Evolutionary conservation across 2,329 filamentous ascomycete genomes (phyloP), one percentile per base, ranked within the genome.

Genomic region (Fulvia fulva): DNA sequence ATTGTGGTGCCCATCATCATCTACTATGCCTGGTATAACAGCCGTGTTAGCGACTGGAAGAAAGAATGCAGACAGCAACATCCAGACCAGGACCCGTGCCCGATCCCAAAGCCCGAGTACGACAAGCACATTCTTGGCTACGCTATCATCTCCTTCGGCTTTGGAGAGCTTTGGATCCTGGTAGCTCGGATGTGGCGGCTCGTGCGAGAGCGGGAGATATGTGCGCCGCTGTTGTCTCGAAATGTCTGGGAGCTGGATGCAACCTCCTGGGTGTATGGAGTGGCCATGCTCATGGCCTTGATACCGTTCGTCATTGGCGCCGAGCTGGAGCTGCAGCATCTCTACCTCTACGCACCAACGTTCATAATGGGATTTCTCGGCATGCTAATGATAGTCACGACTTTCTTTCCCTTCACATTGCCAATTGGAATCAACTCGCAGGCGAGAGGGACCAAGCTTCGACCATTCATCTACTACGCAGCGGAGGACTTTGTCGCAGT

Each of bases 401-500:
- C 67, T 12, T 56, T 67, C 21, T 41, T 65, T n/a, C 68, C 69
- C 1, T 66, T 71, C 66, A 67, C 63, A 14, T 55, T 70, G n/a
- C 69, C 69, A 0, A 65, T 70, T 54, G 67, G 67, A 26, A 69
- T 71, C 58, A 71, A 71, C 51, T 71, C 69, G 16, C 67, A 70
- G n/a, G 55, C 65, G 28, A 58, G 67, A 34, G 69, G 69, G 1
- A 63, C 67, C 1, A 52, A 54, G 7, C 56, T 70, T 19, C 63
- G 68, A 26, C 69, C 69, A 1, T 70, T 71, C 53, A 68, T 71
- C 54, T 71, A 70, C 61, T 71, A 70, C 59, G 69, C 69, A 8
- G 69, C 69, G 5, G 69, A 71, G 41, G 69, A 71, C 55, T 71
- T 71, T 56, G 67, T 71, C 47, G 69, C 69, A 2, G 69, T 71